These are phyloP conservation scores for Fraxinus americana DNA, from an alignment of 257 asterid genomes.

Conservation along the genomic window DNA sequence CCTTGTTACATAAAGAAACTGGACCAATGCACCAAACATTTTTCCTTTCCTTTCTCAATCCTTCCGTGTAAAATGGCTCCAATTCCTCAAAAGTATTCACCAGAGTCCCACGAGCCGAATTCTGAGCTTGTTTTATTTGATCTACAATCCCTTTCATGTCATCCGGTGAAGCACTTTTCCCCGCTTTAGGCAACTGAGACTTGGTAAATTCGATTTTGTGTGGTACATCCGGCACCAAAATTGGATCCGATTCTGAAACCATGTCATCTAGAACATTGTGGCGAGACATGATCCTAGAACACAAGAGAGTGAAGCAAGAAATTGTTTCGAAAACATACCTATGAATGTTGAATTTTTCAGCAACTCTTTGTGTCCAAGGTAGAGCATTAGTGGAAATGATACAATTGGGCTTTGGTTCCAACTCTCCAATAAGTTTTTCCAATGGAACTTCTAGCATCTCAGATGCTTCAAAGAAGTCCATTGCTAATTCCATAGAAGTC, in stretches of 20 bases:
- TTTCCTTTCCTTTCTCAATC: conserved; percentile 25
- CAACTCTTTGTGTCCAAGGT: conserved; percentile 48
- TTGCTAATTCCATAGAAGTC: conserved; percentile 28
- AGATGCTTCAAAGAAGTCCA: conserved; percentile 40
- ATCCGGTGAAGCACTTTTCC: conserved; percentile 10
- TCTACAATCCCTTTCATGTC: conserved; percentile 24
- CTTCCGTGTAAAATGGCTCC: conserved; percentile 52
- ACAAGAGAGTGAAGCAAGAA: conserved; percentile 55
- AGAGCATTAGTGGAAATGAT: conserved; percentile 52
- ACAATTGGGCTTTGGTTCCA: conserved; percentile 52
- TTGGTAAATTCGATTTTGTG: conserved; percentile 43
- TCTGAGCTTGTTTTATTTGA: conserved; percentile 22
- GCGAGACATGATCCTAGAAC: conserved; percentile 27
- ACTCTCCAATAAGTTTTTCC: conserved; percentile 27
- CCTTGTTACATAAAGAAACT: conserved; percentile 36
- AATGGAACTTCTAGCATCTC: conserved; percentile 37
- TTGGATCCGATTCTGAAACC: conserved; percentile 28
- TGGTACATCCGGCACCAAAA: conserved; percentile 45
- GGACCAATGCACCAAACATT: conserved; percentile 66
- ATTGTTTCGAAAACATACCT: conserved; percentile 56
- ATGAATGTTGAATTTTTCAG: conserved; percentile 39
- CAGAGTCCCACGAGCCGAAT: conserved; percentile 37
- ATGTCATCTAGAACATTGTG: conserved; percentile 16
- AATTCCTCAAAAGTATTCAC: conserved; percentile 56
- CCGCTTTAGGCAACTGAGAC: conserved; percentile 36